These are phyloP conservation scores for Debaryomyces robertsiae DNA, from an alignment of 1,139 yeast species.

Conservation along the genomic window DNA sequence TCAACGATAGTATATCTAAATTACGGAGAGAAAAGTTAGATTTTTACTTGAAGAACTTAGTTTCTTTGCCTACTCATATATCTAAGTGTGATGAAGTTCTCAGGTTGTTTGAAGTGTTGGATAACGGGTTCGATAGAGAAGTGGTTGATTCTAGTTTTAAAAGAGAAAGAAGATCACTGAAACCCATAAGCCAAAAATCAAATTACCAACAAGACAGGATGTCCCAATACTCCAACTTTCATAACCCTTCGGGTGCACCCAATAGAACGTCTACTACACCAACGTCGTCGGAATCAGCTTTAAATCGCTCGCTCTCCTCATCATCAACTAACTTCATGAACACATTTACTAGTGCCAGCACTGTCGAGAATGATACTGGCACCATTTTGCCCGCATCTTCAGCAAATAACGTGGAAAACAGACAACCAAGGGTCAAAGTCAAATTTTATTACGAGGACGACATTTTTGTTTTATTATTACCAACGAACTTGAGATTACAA, in stretches of 20 bases:
- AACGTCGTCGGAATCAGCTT: constrained; percentile 29
- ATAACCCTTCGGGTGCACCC: constrained; percentile 16
- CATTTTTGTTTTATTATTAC: constrained; percentile 82
- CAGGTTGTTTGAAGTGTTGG: constrained; percentile 66
- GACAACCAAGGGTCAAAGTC: constrained; percentile 52
- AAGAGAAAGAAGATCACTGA: constrained; percentile 31
- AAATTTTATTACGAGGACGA: constrained; percentile 90
- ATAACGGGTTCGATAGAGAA: constrained; percentile 61
- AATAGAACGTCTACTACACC: constrained; percentile 29
- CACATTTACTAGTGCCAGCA: constrained; percentile 8
- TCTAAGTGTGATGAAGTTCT: constrained; percentile 71
- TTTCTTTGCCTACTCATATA: constrained; percentile 76
- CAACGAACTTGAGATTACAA: constrained; percentile 57
- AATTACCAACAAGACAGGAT: constrained; percentile 46
- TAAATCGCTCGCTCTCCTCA: constrained; percentile 19
- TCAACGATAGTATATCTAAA: constrained; percentile 84
- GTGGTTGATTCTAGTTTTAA: constrained; percentile 22
- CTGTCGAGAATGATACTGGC: constrained; percentile 4
- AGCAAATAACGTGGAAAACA: constrained; percentile 6
- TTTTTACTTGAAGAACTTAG: constrained; percentile 73
- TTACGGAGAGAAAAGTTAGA: constrained; percentile 85
- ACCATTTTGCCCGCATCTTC: constrained; percentile 8
- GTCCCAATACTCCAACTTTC: constrained; percentile 43
- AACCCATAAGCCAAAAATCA: constrained; percentile 45
- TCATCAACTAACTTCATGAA: constrained; percentile 18